Conservation (phyloP, 73 alveolate species). For the Halteria grandinella region DNA sequence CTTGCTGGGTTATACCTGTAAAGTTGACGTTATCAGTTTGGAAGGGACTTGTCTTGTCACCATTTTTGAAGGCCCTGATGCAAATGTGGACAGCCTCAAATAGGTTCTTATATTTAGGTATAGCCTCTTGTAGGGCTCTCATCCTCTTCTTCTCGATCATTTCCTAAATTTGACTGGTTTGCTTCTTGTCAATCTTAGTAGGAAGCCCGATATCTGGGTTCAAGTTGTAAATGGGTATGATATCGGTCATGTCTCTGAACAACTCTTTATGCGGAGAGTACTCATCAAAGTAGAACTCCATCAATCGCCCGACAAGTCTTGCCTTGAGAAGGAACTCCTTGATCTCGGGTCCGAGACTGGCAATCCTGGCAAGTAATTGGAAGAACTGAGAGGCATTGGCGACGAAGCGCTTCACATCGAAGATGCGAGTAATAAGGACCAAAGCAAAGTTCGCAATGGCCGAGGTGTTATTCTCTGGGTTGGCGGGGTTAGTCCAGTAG, state of each 20-base stretch:
- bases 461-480: background rate
- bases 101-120: conserved; percentile 41
- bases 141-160: conserved; percentile 51
- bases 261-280: conserved; percentile 27
- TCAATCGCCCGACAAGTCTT: conserved; percentile 53
- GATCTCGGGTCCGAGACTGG: conserved; percentile 58
- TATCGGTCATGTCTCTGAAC: conserved; percentile 45
- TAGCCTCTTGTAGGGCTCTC: conserved; percentile 51
- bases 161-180: conserved; percentile 55
- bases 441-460: conserved; percentile 16
- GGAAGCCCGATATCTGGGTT: conserved; percentile 65
- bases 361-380: conserved; percentile 50
- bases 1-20: background rate
- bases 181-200: conserved; percentile 41
- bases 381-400: conserved; percentile 48
- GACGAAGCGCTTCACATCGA: conserved; percentile 12
- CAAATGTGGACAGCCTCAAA: conserved; percentile 49
- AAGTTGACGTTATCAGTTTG: background rate
- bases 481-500: conserved; percentile 48
- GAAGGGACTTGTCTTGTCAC: conserved; percentile 5
- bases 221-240: background rate
- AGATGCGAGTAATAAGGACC: background rate
- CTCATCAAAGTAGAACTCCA: conserved; percentile 42
- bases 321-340: conserved; percentile 56
- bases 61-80: conserved; percentile 28